Percentiles rank a stretch among this genome's conserved stretches.
Evolutionary conservation across 116 monocot species (phyloP).

Genomic region (Trichopus zeylanicus): DNA sequence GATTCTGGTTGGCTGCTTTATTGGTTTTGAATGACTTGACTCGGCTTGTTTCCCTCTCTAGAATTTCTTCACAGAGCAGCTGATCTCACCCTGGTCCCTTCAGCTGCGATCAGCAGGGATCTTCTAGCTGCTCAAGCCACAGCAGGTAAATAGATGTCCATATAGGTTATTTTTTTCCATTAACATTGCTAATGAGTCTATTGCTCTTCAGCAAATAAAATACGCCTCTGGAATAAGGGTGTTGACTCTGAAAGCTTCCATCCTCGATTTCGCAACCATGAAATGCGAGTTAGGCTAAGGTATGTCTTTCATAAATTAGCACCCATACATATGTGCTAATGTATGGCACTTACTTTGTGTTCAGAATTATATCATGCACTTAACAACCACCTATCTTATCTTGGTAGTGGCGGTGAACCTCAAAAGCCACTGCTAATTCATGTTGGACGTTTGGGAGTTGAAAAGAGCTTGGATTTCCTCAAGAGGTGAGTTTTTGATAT

Average conservation of each 20-base stretch:
- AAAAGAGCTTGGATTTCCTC: slow-evolving; percentile 92
- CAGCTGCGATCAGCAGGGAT: slow-evolving; percentile 72
- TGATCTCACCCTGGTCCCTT: slow-evolving; percentile 93
- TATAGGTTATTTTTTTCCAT: background rate
- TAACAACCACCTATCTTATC: background rate
- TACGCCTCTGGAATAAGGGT: slow-evolving; percentile 91
- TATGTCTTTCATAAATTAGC: slow-evolving; percentile 2
- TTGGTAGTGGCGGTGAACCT: slow-evolving; percentile 65
- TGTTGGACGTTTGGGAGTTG: slow-evolving; percentile 89
- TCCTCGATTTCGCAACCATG: slow-evolving; percentile 51
- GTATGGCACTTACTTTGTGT: background rate
- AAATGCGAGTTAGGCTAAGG: slow-evolving; percentile 82
- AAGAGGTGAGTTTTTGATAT: slow-evolving; percentile 38
- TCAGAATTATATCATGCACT: background rate
- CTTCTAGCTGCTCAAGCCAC: slow-evolving; percentile 64
- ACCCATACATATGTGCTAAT: background rate
- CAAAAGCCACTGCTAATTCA: slow-evolving; percentile 90
- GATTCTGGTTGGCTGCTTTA: background rate
- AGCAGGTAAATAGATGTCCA: slow-evolving; percentile 30
- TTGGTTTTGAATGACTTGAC: background rate
- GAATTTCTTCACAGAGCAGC: slow-evolving; percentile 90
- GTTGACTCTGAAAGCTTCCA: slow-evolving; percentile 89
- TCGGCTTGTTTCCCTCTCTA: slow-evolving; percentile 13
- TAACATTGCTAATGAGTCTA: background rate
- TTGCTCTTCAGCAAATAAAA: slow-evolving; percentile 61